Evolutionary conservation across 164 flowering plant species (phyloP), one percentile per base, ranked within the genome.

Genomic region (Magnolia kwangsiensis): DNA sequence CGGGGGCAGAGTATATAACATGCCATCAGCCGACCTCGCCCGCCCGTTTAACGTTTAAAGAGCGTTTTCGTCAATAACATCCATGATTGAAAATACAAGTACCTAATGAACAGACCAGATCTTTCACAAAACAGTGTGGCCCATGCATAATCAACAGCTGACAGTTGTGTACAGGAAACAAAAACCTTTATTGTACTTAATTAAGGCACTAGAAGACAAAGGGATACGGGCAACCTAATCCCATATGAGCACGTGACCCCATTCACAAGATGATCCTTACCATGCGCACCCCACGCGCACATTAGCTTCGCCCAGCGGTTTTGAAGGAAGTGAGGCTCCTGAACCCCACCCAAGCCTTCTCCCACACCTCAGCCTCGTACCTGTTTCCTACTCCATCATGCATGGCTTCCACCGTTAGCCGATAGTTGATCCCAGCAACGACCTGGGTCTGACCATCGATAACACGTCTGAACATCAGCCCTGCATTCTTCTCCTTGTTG

Each of bases 281-380:
- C 45, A 37, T 37, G 45, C 45, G 45, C 45, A 37, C 45, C 45
- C 45, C 45, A 37, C 45, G 65, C 10, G 20, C 65, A n/a, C 65
- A 63, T 65, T 23, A 65, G 24, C 37, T 37, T 58, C 14, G 2
- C 6, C 20, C 10, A 71, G 72, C 59, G 29, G 45, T 76, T 21
- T 63, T 64, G 64, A 81, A 81, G 11, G 80, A 78, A 16, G 76
- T 75, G 63, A 81, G 80, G 7, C 61, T 72, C 72, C 37, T 72
- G 61, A 50, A 78, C 31, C 71, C 71, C 75, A 49, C 27, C 80
- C 80, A 81, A 14, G 64, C 59, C 69, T 68, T 81, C 66, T 78
- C 80, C 76, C 76, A 78, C 8, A 78, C 83, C 59, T 72, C 50
- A 13, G 80, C 83, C 7, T 78, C 69, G 7, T 78, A 81, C 11